A percentile compares a stretch with the other conserved stretches of the same genome.
These are phyloP conservation scores for Stagonosporopsis vannaccii DNA, from an alignment of 2,329 filamentous ascomycete species.

Conservation along the genomic window DNA sequence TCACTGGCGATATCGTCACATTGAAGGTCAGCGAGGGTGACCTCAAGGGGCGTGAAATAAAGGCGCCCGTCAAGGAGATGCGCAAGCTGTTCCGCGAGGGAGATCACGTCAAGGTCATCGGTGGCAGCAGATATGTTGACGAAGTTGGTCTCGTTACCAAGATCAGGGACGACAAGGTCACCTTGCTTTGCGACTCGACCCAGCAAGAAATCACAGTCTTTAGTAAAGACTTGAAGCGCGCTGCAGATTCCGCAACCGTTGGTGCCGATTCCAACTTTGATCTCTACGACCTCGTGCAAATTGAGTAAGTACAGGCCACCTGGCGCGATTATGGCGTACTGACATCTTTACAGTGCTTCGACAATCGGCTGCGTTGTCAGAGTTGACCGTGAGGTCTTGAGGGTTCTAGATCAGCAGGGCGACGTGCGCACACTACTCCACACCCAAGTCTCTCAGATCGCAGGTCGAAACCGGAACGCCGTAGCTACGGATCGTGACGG, in stretches of 20 bases:
- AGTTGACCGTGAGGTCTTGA: slow-evolving; percentile 90
- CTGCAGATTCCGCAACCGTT: slow-evolving; percentile 87
- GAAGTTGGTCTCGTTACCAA: slow-evolving; percentile 97
- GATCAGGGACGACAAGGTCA: slow-evolving; percentile 90
- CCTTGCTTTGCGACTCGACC: slow-evolving; percentile 88
- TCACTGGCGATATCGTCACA: slow-evolving; percentile 91
- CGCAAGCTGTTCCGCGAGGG: slow-evolving; percentile 92
- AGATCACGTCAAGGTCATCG: slow-evolving; percentile 98
- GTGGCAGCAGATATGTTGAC: slow-evolving; percentile 90
- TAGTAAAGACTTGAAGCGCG: slow-evolving; percentile 93
- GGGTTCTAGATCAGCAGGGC: slow-evolving; percentile 89
- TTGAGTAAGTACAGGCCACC: slow-evolving; percentile 67
- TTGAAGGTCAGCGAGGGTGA: slow-evolving; percentile 84
- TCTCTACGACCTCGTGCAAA: slow-evolving; percentile 90
- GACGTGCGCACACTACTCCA: slow-evolving; percentile 83
- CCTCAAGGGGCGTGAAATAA: slow-evolving; percentile 81
- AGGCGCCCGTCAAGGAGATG: slow-evolving; percentile 89
- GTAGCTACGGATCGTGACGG: slow-evolving; percentile 93
- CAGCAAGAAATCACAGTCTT: slow-evolving; percentile 97
- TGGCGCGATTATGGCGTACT: slow-evolving; percentile 9
- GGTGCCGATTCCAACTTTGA: slow-evolving; percentile 87
- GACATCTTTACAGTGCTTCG: slow-evolving; percentile 62
- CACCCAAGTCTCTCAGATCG: slow-evolving; percentile 88
- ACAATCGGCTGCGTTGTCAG: slow-evolving; percentile 95
- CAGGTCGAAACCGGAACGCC: slow-evolving; percentile 80